These are phyloP conservation scores for Ogataea wickerhamii DNA, from an alignment of 805 yeast species.

Conservation along the genomic window DNA sequence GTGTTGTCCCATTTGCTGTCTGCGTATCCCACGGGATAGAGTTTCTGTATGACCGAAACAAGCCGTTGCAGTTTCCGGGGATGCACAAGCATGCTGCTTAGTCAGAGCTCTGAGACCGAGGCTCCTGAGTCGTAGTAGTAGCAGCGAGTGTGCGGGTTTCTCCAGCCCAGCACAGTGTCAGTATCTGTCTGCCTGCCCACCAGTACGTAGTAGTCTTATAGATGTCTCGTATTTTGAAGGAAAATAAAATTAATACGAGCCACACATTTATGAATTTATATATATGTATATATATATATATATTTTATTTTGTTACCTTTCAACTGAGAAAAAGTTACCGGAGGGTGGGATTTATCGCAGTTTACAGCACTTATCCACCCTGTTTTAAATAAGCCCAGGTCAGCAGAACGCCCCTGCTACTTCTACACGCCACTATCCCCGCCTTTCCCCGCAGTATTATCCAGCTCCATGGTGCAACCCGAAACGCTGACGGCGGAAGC, in stretches of 20 bases:
- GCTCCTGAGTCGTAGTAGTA: not conserved
- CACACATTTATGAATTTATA: not conserved
- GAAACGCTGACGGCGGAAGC: slow-evolving; percentile 29
- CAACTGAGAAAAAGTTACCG: not conserved
- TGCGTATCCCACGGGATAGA: slow-evolving; percentile 80
- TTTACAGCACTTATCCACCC: not conserved
- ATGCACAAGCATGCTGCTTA: slow-evolving; percentile 13
- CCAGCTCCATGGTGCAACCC: slow-evolving; percentile 20
- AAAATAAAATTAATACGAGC: not conserved
- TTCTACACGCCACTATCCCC: not conserved
- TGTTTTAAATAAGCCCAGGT: not conserved
- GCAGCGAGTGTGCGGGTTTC: not conserved
- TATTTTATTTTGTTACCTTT: no score
- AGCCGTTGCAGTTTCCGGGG: slow-evolving; percentile 39
- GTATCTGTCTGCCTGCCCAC: not conserved
- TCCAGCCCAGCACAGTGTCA: not conserved
- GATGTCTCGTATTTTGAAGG: not conserved
- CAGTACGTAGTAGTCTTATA: not conserved
- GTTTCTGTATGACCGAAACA: slow-evolving; percentile 55
- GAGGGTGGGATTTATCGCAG: slow-evolving; percentile 15
- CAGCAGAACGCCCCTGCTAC: not conserved
- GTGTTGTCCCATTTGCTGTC: slow-evolving; percentile 95
- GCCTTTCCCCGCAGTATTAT: no score
- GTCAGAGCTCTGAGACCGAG: not conserved
- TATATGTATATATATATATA: no score